These are phyloP conservation scores for Phytophthora sp. DNA, from an alignment of 352 stramenopile species.

Conservation along the genomic window DNA sequence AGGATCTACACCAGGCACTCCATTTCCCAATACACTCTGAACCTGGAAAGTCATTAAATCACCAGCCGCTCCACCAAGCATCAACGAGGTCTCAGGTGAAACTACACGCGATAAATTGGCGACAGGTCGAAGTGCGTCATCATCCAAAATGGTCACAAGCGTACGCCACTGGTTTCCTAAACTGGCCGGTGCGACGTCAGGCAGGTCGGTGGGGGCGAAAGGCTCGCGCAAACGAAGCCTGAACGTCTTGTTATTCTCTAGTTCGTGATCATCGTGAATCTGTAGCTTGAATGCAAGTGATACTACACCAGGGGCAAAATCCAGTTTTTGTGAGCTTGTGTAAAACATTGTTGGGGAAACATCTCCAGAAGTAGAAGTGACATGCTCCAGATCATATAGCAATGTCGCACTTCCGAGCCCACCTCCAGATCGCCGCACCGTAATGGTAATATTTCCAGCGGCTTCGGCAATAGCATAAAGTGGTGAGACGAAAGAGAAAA, in stretches of 20 bases:
- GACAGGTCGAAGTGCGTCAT: conserved; percentile 50
- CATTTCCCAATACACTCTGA: conserved; percentile 58
- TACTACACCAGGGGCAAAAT: conserved; percentile 84
- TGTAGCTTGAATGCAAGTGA: conserved; percentile 89
- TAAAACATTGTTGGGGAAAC: conserved; percentile 90
- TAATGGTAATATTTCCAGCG: conserved; percentile 77
- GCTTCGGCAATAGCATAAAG: conserved; percentile 86
- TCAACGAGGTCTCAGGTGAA: conserved; percentile 24
- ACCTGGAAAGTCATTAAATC: conserved; percentile 54
- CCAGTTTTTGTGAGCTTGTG: conserved; percentile 78
- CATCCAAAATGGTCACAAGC: conserved; percentile 76
- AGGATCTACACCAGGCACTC: conserved; percentile 23
- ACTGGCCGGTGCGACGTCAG: conserved; percentile 19
- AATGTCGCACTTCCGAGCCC: conserved; percentile 79
- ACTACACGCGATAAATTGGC: conserved; percentile 49
- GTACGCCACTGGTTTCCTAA: conserved; percentile 71
- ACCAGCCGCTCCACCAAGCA: conserved; percentile 47
- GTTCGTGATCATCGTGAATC: conserved; percentile 91
- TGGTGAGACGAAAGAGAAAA: conserved; percentile 88
- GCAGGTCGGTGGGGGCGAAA: conserved; percentile 21
- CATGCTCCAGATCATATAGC: conserved; percentile 85
- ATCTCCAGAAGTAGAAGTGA: conserved; percentile 77
- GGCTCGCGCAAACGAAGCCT: conserved; percentile 55
- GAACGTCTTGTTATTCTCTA: conserved; percentile 76
- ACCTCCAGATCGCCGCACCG: conserved; percentile 85